These are phyloP conservation scores for Wickerhamiella musiphila DNA, from an alignment of 805 yeast species.

Conservation along the genomic window DNA sequence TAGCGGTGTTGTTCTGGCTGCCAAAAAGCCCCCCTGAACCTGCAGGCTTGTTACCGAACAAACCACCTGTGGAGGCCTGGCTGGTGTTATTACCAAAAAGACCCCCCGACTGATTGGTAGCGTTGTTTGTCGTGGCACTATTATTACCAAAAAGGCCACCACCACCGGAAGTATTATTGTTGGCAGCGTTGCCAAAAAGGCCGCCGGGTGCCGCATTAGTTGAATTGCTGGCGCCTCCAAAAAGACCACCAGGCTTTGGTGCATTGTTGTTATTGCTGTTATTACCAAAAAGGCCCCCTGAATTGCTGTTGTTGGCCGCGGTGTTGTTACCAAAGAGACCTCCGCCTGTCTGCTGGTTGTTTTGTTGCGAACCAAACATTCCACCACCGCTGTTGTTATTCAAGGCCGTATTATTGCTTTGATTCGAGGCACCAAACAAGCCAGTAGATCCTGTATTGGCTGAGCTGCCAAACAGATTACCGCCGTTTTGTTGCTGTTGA, in stretches of 20 bases:
- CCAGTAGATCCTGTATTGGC: too few relatives aligned
- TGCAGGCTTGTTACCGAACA: constrained; percentile 2
- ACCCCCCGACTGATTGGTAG: constrained; percentile 14
- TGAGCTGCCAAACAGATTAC: too few relatives aligned
- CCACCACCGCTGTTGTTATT: constrained; percentile 11
- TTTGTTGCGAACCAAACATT: constrained; percentile 8
- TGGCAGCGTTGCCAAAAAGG: constrained; percentile 13
- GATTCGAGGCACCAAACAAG: too few relatives aligned
- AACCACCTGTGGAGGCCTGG: background rate
- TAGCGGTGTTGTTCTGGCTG: constrained; percentile 10
- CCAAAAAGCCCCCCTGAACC: constrained; percentile 10
- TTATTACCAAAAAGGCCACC: constrained; percentile 11
- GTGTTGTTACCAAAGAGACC: constrained; percentile 12
- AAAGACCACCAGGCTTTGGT: constrained; percentile 12
- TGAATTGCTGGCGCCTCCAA: constrained; percentile 12
- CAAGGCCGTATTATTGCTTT: too few relatives aligned
- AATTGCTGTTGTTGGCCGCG: constrained; percentile 5
- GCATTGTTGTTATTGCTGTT: background rate
- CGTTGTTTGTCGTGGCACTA: background rate
- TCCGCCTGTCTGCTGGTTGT: constrained; percentile 11
- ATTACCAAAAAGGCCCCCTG: constrained; percentile 25
- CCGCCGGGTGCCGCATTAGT: constrained; percentile 7
- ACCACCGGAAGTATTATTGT: constrained; percentile 14
- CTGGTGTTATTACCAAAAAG: constrained; percentile 4
- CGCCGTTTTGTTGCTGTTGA: too few relatives aligned